These are phyloP conservation scores for Pinus taeda DNA, from an alignment of 75 land plant species.

Conservation along the genomic window DNA sequence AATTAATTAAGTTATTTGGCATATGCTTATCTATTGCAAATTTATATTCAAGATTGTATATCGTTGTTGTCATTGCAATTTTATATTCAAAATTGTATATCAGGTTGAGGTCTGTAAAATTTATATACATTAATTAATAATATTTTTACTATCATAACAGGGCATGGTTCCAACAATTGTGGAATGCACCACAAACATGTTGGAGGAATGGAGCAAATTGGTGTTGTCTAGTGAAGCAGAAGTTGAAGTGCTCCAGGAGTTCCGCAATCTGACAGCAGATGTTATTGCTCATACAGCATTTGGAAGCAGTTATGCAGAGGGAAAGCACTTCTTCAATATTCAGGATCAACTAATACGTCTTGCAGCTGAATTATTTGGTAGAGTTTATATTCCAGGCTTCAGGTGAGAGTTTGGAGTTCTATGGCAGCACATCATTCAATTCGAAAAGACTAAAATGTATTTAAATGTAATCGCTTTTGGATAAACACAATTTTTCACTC, in stretches of 20 bases:
- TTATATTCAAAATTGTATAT: too few relatives aligned
- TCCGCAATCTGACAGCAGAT: slow-evolving; percentile 21
- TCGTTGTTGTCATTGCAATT: too few relatives aligned
- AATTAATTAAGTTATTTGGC: too few relatives aligned
- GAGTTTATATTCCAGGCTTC: slow-evolving; percentile 2
- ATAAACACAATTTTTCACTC: too few relatives aligned
- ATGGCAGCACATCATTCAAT: neutral
- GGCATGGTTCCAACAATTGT: slow-evolving; percentile 6
- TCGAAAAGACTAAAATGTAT: neutral
- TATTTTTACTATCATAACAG: neutral
- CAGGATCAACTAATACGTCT: slow-evolving; percentile 11
- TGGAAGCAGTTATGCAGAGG: slow-evolving; percentile 31
- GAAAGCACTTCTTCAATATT: slow-evolving; percentile 21
- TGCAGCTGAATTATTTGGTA: neutral
- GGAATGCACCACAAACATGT: neutral
- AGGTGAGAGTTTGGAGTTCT: neutral
- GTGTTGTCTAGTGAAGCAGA: slow-evolving; percentile 7
- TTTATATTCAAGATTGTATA: too few relatives aligned
- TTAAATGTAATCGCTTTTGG: neutral
- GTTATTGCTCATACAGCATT: slow-evolving; percentile 43
- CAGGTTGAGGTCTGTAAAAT: too few relatives aligned
- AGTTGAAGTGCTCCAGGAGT: slow-evolving; percentile 19
- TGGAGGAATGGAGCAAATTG: slow-evolving; percentile 4
- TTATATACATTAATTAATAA: too few relatives aligned
- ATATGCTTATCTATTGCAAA: too few relatives aligned